Base-by-base conservation (phyloP, 2,329 filamentous ascomycete genomes). In the Aspergillus novoparasiticus region DNA sequence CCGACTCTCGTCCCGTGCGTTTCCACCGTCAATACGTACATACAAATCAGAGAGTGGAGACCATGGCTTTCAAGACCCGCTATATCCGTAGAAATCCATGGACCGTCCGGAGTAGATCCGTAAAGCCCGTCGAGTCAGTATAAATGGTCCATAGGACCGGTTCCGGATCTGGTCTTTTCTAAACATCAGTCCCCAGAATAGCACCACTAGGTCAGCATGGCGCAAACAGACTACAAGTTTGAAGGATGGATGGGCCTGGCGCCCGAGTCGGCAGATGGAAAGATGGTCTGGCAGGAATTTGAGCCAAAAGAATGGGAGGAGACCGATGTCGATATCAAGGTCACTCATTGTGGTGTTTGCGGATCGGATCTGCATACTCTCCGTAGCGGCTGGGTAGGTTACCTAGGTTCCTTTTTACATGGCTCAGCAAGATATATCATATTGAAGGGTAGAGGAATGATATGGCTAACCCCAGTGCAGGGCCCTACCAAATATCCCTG, bases 251-350 rank as follows among this genome's bases (percentile, higher is more conserved):
- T 86, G 67, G 85, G 82, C 71, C 80, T 83, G 41, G 82, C 83
- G 74, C 69, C 79, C 36, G 75, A 76, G 63, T 76, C 84, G 14
- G 82, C 76, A 39, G 72, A 86, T 58, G 85, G 85, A 62, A 85
- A 85, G 59, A 84, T 87, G 80, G 79, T 78, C 39, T 86, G 84
- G 84, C 76, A 82, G 46, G 75, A 84, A 61, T 89, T 84, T 60
- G 81, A 87, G 75, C 87, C 87, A 43, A 90, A 90, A 80, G 76
- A 79, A n/a, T 90, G 87, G 84, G 84, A 87, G 51, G 88, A 90
- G 72, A 85, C 82, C 30, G 87, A 90, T 65, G 77, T 90, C 60
- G 87, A 90, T 70, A 89, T 90, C 68, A 83, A 86, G 71, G 78
- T 90, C 66, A 83, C 85, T 0, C 86, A 89, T 78, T 89, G 86